A percentile compares a stretch with the other conserved stretches of the same genome.
These are phyloP conservation scores for Alternaria sp. DNA, from an alignment of 2,329 filamentous ascomycete species.

Conservation along the genomic window DNA sequence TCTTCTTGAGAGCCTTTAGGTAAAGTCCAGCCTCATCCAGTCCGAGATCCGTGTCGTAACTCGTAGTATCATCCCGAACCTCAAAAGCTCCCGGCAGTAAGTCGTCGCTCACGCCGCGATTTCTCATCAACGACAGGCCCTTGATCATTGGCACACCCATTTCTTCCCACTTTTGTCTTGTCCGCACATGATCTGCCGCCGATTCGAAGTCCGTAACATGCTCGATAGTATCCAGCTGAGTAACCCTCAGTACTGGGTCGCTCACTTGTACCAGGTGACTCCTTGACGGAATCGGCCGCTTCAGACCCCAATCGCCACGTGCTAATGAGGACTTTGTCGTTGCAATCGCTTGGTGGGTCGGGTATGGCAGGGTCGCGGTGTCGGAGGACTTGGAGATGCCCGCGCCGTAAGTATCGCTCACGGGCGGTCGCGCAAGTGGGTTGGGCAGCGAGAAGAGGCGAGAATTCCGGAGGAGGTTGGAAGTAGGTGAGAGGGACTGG, in stretches of 20 bases:
- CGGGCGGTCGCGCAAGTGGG: slow-evolving; percentile 68
- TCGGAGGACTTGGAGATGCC: slow-evolving; percentile 62
- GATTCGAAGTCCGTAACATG: slow-evolving; percentile 89
- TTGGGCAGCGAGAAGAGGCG: slow-evolving; percentile 87
- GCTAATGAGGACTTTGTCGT: slow-evolving; percentile 74
- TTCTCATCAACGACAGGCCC: slow-evolving; percentile 29
- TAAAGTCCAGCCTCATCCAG: slow-evolving; percentile 35
- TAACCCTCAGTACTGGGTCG: slow-evolving; percentile 77
- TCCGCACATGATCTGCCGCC: slow-evolving; percentile 79
- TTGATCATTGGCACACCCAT: slow-evolving; percentile 72
- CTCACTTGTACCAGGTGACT: slow-evolving; percentile 69
- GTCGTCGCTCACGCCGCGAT: slow-evolving; percentile 16
- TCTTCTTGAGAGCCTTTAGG: slow-evolving; percentile 33
- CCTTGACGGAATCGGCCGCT: slow-evolving; percentile 79
- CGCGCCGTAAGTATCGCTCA: slow-evolving; percentile 54
- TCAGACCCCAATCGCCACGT: slow-evolving; percentile 91
- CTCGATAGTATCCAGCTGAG: slow-evolving; percentile 81
- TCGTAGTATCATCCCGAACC: slow-evolving; percentile 38
- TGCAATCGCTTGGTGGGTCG: slow-evolving; percentile 82
- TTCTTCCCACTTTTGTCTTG: slow-evolving; percentile 85
- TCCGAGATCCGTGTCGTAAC: slow-evolving; percentile 33
- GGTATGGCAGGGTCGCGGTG: slow-evolving; percentile 76
- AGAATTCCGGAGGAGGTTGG: slow-evolving; percentile 79
- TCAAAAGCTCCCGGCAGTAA: slow-evolving; percentile 40
- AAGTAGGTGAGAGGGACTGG: slow-evolving; percentile 61